Evolutionary conservation across 2,329 filamentous ascomycete species (phyloP).

Genomic region (Alternaria postmessia): DNA sequence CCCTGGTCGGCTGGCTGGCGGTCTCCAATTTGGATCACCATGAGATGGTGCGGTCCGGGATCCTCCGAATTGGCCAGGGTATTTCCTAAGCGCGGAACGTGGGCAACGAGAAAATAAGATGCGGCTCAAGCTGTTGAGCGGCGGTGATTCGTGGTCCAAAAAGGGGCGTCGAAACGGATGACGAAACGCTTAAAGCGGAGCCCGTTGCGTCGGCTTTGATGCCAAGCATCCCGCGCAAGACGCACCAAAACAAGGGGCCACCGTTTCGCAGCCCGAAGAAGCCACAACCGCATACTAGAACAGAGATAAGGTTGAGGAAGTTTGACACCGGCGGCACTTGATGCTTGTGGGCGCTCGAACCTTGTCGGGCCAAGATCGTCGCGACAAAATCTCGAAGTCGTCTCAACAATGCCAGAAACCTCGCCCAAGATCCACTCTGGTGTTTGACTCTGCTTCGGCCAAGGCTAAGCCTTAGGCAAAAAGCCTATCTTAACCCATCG

Average conservation of each 20-base stretch:
- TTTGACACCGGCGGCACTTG: slow-evolving; percentile 20
- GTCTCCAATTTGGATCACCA: slow-evolving; percentile 10
- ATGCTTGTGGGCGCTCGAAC: slow-evolving; percentile 25
- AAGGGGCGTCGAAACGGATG: slow-evolving; percentile 41
- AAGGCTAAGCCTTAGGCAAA: slow-evolving; percentile 35
- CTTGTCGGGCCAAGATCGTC: slow-evolving; percentile 21
- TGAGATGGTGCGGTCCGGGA: slow-evolving; percentile 22
- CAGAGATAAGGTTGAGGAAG: slow-evolving; percentile 24
- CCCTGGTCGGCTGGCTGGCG: slow-evolving; percentile 11
- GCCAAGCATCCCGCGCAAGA: slow-evolving; percentile 47
- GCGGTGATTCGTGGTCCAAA: slow-evolving; percentile 30
- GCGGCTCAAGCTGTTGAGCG: slow-evolving; percentile 35
- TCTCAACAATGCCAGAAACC: slow-evolving; percentile 30
- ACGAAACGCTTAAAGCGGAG: slow-evolving; percentile 46
- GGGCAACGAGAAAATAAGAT: slow-evolving; percentile 27
- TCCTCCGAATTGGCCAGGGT: slow-evolving; percentile 27
- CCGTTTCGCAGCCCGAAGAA: slow-evolving; percentile 34
- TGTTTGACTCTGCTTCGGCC: slow-evolving; percentile 30
- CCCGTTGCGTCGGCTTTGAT: slow-evolving; percentile 35
- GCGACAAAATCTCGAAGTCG: slow-evolving; percentile 13
- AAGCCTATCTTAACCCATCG: slow-evolving; percentile 25
- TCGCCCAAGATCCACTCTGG: slow-evolving; percentile 26
- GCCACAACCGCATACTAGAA: slow-evolving; percentile 29
- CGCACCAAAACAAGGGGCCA: slow-evolving; percentile 32
- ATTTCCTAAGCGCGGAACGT: slow-evolving; percentile 26